Conservation (phyloP, 768 basidiomycete genomes). For the Suillus paluster region DNA sequence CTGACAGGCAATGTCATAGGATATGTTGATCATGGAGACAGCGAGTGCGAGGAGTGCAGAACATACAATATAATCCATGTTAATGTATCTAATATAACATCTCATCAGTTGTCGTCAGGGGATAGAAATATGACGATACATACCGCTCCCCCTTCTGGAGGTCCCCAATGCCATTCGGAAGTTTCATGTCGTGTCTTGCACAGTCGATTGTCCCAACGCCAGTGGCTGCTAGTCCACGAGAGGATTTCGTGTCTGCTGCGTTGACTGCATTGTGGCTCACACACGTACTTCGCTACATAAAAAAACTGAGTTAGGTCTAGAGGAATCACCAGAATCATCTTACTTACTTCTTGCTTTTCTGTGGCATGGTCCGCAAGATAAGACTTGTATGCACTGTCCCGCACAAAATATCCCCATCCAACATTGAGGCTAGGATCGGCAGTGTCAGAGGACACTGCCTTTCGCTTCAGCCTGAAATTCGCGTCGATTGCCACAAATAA, state of each 20-base stretch:
- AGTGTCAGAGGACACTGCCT: constrained; percentile 26
- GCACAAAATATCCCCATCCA: constrained; percentile 32
- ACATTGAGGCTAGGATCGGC: constrained; percentile 33
- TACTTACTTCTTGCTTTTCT: constrained; percentile 2
- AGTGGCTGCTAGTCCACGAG: neutral
- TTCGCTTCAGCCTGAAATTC: constrained; percentile 36
- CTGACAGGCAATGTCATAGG: constrained; percentile 25
- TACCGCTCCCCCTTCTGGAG: constrained; percentile 1
- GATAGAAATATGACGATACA: neutral
- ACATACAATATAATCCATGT: constrained; percentile 18
- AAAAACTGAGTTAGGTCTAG: neutral
- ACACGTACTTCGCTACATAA: constrained; percentile 27
- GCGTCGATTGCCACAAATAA: constrained; percentile 35
- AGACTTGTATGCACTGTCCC: constrained; percentile 19
- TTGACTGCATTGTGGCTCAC: neutral
- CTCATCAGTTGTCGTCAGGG: neutral
- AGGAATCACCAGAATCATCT: no score
- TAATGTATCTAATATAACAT: constrained; percentile 11
- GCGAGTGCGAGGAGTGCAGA: neutral
- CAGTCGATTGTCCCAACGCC: constrained; percentile 10
- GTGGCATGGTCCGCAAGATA: constrained; percentile 20
- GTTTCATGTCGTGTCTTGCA: constrained; percentile 6
- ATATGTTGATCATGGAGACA: constrained; percentile 5
- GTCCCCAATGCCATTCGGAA: neutral
- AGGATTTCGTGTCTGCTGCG: neutral